Evolutionary conservation across 2,329 filamentous ascomycete species (phyloP), one percentile per base, ranked within the genome.

Genomic region (Aschersonia sp.): DNA sequence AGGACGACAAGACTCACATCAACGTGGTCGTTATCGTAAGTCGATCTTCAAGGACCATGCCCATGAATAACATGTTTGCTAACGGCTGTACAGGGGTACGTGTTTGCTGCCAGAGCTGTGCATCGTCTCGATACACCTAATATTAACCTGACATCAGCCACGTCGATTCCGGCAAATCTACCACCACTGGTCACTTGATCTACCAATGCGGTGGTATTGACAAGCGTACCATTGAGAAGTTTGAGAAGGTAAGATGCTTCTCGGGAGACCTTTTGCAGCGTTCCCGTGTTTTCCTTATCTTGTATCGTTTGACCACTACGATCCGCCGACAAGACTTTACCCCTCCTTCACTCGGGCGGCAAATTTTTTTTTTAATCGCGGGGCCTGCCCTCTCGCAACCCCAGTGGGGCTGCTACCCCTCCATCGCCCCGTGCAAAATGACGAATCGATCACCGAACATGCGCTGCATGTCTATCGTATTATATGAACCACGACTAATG

Each of bases 121-220:
- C 7, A 12, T 37, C 8, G 2, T 12, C 8, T 37, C 35, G 31
- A 10, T 30, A 45, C 48, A 39, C 29, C 51, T 42, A 46, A 47
- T 51, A 48, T 54, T 61, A 50, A 62, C 54, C 37, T 31, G 30
- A 29, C 39, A 40, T 57, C 55, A 67, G 89, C 80, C 90, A 95
- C 83, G 89, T 95, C 87, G 88, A 95, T 77, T 94, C 88, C 73
- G 90, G 89, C 77, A 95, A 95, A 84, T 95, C 89, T 62, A 95
- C 89, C 72, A 95, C 89, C 72, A 84, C 73, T 63, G 81, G 83
- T 72, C 83, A 90, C 79, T 83, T 98, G 83, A 97, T 98, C 86
- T 97, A 97, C 88, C 90, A 98, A 85, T 97, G 92, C 81, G 92
- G 92, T 84, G 92, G 92, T 87, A 98, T 97, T 69, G 92, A 98